Base-by-base conservation (phyloP, 106 monocot species). In the Allium fistulosum region DNA sequence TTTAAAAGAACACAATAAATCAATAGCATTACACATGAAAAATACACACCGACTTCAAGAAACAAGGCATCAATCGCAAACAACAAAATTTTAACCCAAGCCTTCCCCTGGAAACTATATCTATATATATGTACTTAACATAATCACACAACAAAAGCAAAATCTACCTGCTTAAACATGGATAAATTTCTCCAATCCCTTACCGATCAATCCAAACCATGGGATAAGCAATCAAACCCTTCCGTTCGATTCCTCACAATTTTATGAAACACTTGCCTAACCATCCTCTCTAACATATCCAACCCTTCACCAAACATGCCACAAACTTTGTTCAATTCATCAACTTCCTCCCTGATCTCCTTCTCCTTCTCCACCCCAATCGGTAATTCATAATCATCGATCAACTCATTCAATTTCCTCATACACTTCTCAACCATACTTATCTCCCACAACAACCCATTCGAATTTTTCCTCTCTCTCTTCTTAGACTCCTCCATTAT, bases 261-360 rank as follows among this genome's bases (percentile, higher is more conserved):
- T 66, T 77, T 65, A 67, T 85, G 88, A 73, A 92, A 92, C 49
- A 85, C 88, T 67, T 88, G 80, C 65, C 92, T 82, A 11, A 92
- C 80, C 69, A 69, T 76, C n/a, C 74, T 63, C 60, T 88, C 88
- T 56, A 86, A 64, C 10, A 75, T 72, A 9, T 86, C 90, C 53
- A 90, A 62, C 27, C 80, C 83, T 4, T 76, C 85, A 67, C 72
- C 76, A 72, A 86, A 49, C 16, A 58, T 63, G 48, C 74, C 71
- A 58, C 71, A 78, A 50, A 86, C 71, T 60, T 51, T 22, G 0
- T 67, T 67, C 56, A 90, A 27, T 61, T 87, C 84, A 46, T 63
- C 22, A 59, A 77, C 81, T 22, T 46, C 49, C 62, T 50, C 56
- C 46, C 67, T 76, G 59, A 83, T 0, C 53, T 83, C 78, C 18